phyloP scores from a whole-genome alignment of 2,329 filamentous ascomycete genomes.

The Clonostachys chloroleuca region DNA sequence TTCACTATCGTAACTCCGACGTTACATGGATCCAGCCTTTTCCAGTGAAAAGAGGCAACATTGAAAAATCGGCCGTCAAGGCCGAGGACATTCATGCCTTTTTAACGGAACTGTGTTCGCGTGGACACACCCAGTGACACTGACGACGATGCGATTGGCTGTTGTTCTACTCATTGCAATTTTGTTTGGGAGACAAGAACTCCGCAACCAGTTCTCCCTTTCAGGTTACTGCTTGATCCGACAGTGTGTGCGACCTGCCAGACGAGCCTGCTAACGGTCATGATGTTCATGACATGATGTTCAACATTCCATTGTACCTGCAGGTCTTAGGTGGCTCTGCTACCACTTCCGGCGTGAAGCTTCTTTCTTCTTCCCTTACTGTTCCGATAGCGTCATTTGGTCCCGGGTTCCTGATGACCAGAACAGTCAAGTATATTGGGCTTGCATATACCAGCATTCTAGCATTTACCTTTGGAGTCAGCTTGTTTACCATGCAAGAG shows the following conservation, averaged over 20 bases:
- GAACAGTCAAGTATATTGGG: constrained; percentile 63
- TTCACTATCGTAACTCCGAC: no score
- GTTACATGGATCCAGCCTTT: no score
- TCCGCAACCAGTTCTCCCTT: constrained; percentile 70
- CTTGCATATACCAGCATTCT: constrained; percentile 39
- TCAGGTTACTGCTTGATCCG: constrained; percentile 63
- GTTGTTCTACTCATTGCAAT: constrained; percentile 53
- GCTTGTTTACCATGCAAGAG: constrained; percentile 24
- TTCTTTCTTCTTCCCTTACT: constrained; percentile 65
- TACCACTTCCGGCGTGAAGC: constrained; percentile 59
- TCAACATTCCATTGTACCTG: constrained; percentile 74
- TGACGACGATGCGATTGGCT: constrained; percentile 58
- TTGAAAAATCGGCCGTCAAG: no score
- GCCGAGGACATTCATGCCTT: no score
- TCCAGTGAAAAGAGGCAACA: no score
- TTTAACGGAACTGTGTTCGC: constrained; percentile 65
- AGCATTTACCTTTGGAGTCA: constrained; percentile 37
- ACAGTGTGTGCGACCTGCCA: constrained; percentile 69
- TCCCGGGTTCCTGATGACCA: constrained; percentile 66
- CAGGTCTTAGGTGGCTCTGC: constrained; percentile 64
- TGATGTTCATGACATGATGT: constrained; percentile 63
- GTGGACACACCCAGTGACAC: constrained; percentile 68
- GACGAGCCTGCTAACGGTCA: constrained; percentile 68
- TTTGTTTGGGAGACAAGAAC: constrained; percentile 63
- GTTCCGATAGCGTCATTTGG: constrained; percentile 62